phyloP scores from a whole-genome alignment of 441 rosid genomes.

The Erodium texanum region DNA sequence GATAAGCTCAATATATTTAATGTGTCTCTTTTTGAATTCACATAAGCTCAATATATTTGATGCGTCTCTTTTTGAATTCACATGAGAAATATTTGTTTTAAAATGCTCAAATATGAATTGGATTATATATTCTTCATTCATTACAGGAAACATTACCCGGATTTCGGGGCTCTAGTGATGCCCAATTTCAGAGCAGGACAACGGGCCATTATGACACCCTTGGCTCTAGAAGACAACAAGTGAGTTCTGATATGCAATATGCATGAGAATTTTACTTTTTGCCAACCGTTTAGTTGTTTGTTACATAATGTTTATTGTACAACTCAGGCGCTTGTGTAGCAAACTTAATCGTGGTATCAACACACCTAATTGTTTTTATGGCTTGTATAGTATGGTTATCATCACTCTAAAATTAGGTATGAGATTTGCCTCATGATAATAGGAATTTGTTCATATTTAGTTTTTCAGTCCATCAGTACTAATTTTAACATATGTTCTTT shows the following conservation, averaged over 20 bases:
- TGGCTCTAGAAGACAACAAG: conserved; percentile 44
- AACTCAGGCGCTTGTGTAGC: not conserved
- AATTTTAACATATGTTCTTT: conserved; percentile 17
- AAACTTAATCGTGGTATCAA: not conserved
- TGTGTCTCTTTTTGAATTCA: not conserved
- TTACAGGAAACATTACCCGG: conserved; percentile 54
- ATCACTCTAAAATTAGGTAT: not conserved
- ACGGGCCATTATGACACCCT: conserved; percentile 28
- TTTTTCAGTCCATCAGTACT: not conserved
- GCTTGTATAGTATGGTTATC: conserved; percentile 3
- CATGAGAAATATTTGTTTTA: not conserved
- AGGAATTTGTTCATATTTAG: not conserved
- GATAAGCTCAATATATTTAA: not conserved
- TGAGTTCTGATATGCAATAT: conserved; percentile 25
- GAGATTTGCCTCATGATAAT: not conserved
- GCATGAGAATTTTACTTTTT: not conserved
- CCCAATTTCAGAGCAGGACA: conserved; percentile 29
- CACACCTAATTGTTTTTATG: not conserved
- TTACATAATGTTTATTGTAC: not conserved
- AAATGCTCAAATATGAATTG: conserved; percentile 4
- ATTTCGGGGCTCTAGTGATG: conserved; percentile 45
- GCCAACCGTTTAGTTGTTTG: not conserved
- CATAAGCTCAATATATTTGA: not conserved
- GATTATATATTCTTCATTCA: conserved; percentile 16
- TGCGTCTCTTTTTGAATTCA: not conserved